phyloP scores from a whole-genome alignment of 768 basidiomycete species.

The Mycena galericulata region DNA sequence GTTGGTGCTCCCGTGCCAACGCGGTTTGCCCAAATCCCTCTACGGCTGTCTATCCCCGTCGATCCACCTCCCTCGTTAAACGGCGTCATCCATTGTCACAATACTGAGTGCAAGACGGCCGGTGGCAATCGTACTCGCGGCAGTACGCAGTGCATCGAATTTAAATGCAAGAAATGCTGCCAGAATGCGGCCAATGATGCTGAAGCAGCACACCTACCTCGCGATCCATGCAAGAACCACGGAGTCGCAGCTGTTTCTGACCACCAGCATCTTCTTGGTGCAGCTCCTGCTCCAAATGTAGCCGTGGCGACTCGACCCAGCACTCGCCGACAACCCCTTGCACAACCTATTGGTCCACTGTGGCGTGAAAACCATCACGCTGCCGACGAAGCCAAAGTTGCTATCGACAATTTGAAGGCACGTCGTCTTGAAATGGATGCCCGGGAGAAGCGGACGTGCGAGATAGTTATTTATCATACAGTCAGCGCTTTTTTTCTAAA shows the following conservation, averaged over 20 bases:
- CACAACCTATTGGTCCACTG: conserved; percentile 9
- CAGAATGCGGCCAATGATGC: background rate
- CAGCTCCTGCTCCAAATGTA: no score
- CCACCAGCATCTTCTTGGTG: background rate
- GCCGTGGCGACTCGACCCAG: no score
- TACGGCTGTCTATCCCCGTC: background rate
- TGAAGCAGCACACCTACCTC: background rate
- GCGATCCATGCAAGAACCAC: conserved; percentile 9
- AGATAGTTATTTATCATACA: background rate
- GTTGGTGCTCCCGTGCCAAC: background rate
- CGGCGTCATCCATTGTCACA: conserved; percentile 3
- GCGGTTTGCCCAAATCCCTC: background rate
- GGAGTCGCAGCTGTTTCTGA: background rate
- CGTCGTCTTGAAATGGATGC: conserved; percentile 11
- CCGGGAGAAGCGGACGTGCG: conserved; percentile 9
- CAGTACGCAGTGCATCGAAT: conserved; percentile 12
- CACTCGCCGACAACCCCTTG: background rate
- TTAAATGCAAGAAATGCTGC: conserved; percentile 5
- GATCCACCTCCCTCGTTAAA: background rate
- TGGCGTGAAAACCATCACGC: background rate
- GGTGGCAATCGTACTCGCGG: background rate
- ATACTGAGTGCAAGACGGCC: background rate
- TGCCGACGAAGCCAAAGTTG: background rate
- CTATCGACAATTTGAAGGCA: background rate
- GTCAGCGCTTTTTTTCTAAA: background rate